These are phyloP conservation scores for Limnanthes douglasii DNA, from an alignment of 345 rosid species.

Conservation along the genomic window DNA sequence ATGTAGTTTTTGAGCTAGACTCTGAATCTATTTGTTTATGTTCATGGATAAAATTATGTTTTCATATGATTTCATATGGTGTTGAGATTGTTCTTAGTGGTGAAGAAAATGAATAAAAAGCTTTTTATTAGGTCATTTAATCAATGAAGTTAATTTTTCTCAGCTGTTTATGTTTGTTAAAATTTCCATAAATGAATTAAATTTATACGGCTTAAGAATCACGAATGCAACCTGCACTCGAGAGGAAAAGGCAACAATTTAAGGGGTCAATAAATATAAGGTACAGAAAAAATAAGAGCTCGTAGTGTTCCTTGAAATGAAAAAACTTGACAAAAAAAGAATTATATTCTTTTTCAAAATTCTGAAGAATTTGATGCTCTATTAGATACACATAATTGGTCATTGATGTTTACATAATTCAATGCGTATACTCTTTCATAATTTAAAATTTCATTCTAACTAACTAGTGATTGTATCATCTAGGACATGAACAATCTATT, in stretches of 20 bases:
- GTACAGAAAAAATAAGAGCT: slow-evolving; percentile 98
- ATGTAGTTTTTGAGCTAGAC: no score
- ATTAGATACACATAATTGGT: slow-evolving; percentile 24
- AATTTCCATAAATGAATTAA: slow-evolving; percentile 52
- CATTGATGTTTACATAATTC: no score
- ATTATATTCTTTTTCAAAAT: slow-evolving; percentile 34
- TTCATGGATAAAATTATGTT: no score
- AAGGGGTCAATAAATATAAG: slow-evolving; percentile 71
- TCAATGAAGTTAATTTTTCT: slow-evolving; percentile 7
- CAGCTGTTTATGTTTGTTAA: background rate
- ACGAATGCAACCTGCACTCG: slow-evolving; percentile 55
- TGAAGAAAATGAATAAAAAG: slow-evolving; percentile 20
- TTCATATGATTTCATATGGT: no score
- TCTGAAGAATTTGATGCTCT: slow-evolving; percentile 58
- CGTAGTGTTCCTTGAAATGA: slow-evolving; percentile 87
- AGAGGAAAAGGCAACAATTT: slow-evolving; percentile 66
- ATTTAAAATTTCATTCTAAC: no score
- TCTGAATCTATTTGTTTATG: no score
- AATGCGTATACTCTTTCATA: no score
- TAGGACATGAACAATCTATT: no score
- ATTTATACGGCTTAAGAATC: slow-evolving; percentile 78
- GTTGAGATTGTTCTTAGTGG: no score
- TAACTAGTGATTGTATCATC: no score
- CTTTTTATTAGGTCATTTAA: slow-evolving; percentile 20
- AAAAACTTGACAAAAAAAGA: slow-evolving; percentile 65